Evolutionary conservation across 129 eudicot genomes (phyloP).

Genomic region (Flaveria bidentis): DNA sequence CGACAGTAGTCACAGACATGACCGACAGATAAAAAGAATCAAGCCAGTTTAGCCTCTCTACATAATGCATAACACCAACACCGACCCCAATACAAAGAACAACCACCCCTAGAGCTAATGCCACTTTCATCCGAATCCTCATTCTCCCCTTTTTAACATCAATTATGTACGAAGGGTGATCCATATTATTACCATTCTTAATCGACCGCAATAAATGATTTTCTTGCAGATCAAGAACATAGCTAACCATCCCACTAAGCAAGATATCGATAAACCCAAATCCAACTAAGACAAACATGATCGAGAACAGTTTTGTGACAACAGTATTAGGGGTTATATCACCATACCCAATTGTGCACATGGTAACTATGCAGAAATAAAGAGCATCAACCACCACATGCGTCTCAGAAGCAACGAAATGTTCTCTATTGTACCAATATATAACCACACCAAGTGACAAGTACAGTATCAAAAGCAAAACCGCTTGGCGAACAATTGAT

Average conservation of each 20-base stretch:
- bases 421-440: constrained; percentile 56
- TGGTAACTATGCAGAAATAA: constrained; percentile 88
- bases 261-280: constrained; percentile 92
- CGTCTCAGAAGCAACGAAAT: constrained; percentile 62
- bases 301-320: constrained; percentile 65
- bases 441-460: constrained; percentile 71
- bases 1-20: constrained; percentile 96
- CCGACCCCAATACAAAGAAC: constrained; percentile 87
- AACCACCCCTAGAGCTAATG: constrained; percentile 60
- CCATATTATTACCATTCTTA: constrained; percentile 35
- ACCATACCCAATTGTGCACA: constrained; percentile 98
- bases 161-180: constrained; percentile 14
- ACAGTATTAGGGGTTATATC: constrained; percentile 80
- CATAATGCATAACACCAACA: constrained; percentile 75
- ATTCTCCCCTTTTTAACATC: too few relatives aligned
- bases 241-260: constrained; percentile 88
- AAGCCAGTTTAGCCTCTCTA: constrained; percentile 72
- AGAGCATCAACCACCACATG: constrained; percentile 94
- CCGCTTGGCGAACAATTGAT: constrained; percentile 66
- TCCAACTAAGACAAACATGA: constrained; percentile 85
- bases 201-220: constrained; percentile 63
- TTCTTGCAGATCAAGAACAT: constrained; percentile 93
- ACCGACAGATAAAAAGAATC: constrained; percentile 91
- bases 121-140: too few relatives aligned
- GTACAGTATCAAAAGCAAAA: constrained; percentile 61